Conservation (phyloP, 805 yeast genomes). For the Starmerella stigmatis region DNA sequence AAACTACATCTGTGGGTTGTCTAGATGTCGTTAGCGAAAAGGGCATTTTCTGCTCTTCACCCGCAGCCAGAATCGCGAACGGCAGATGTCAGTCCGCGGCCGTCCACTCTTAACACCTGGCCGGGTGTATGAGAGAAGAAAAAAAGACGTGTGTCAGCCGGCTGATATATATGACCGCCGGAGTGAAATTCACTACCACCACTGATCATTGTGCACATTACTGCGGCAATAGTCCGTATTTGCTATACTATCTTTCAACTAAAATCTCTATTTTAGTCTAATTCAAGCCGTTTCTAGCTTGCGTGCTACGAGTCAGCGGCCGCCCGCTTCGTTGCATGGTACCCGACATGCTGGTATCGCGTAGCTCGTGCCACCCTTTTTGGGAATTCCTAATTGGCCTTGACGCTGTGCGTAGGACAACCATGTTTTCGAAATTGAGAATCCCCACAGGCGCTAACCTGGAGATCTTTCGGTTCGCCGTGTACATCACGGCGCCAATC, state of each 20-base stretch:
- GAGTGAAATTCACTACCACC: background rate
- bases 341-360: too few relatives aligned
- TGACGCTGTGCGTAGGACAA: background rate
- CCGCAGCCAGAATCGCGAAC: slow-evolving; percentile 6
- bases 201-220: too few relatives aligned
- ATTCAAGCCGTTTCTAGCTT: too few relatives aligned
- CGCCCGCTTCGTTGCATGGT: too few relatives aligned
- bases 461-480: slow-evolving; percentile 49
- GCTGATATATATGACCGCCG: background rate
- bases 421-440: slow-evolving; percentile 8
- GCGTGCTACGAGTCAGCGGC: too few relatives aligned
- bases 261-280: too few relatives aligned
- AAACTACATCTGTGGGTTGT: slow-evolving; percentile 25
- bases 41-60: slow-evolving; percentile 19
- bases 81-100: background rate
- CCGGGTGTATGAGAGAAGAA: slow-evolving; percentile 2
- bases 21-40: slow-evolving; percentile 27
- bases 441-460: slow-evolving; percentile 24
- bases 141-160: slow-evolving; percentile 1
- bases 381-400: background rate
- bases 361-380: background rate
- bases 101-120: background rate
- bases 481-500: slow-evolving; percentile 77
- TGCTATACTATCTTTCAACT: too few relatives aligned
- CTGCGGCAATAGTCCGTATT: too few relatives aligned